Base-by-base conservation (phyloP, 2,329 filamentous ascomycete species). In the Scedosporium apiospermum region DNA sequence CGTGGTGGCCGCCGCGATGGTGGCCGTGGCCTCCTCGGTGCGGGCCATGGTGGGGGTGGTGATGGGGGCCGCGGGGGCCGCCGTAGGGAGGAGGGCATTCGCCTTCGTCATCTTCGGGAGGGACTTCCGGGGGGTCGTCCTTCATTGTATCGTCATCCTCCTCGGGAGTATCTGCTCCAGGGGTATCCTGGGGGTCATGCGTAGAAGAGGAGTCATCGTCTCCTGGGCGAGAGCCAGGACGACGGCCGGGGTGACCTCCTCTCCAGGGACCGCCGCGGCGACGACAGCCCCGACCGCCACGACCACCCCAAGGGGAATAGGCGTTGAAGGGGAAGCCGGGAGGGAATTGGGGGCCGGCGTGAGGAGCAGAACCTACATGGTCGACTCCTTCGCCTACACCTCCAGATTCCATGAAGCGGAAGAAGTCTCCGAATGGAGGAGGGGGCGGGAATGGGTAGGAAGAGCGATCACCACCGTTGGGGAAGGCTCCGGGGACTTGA, bases 331-430 rank as follows among this genome's bases (percentile, higher is more conserved):
- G 59, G 63, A 46, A 57, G 64, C 34, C 64, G 63, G 75, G 76
- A 30, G 75, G 73, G 61, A 76, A 76, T 9, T 26, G 49, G 60
- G 46, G 58, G 63, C 27, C 49, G 63, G 26, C 63, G 63, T 74
- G 76, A 34, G 75, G 73, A 61, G 76, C 76, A 38, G 30, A 34
- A 42, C 30, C 27, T 34, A 27, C 34, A 18, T 62, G 51, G 51
- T 62, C 60, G 51, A 58, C 34, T 38, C 60, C 60, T 14, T 38
- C 49, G 26, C 60, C 60, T 23, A 30, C 21, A 6, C 27, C 18
- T 26, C 60, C 30, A 6, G 21, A 16, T 6, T 34, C 59, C 42
- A 62, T 26, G 30, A 62, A 16, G 14, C 53, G 51, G 51, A 62
- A 46, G 51, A 62, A 58, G 34, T 62, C 60, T 38, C 18, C 21